Percentiles rank a stretch among this genome's conserved stretches.
Evolutionary conservation across 2,329 filamentous ascomycete genomes (phyloP).

Genomic region (Botryotinia narcissicola): DNA sequence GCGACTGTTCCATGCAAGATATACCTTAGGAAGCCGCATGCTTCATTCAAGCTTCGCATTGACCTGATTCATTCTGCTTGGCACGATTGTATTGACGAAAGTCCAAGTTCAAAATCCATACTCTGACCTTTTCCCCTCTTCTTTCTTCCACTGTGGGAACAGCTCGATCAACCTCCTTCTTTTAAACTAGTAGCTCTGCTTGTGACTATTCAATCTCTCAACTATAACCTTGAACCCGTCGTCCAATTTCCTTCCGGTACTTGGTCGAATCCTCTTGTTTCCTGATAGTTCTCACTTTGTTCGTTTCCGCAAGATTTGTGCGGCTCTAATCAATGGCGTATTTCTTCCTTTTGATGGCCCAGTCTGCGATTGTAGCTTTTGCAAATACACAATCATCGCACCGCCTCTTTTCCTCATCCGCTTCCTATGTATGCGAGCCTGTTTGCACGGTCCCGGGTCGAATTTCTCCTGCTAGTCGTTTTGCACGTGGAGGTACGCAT

Average conservation of each 20-base stretch:
- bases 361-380: neutral
- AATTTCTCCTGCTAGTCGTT: constrained; percentile 23
- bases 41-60: neutral
- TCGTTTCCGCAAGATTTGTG: too few relatives aligned
- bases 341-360: too few relatives aligned
- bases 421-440: constrained; percentile 8
- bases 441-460: neutral
- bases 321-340: too few relatives aligned
- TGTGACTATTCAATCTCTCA: neutral
- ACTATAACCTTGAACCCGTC: too few relatives aligned
- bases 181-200: neutral
- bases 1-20: neutral
- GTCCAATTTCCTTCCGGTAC: neutral
- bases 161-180: neutral
- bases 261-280: neutral
- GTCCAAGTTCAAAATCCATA: neutral
- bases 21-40: neutral
- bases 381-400: neutral
- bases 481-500: constrained; percentile 19
- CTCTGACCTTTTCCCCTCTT: neutral
- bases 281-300: rapidly evolving
- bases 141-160: too few relatives aligned
- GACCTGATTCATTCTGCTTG: neutral
- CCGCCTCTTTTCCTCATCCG: neutral
- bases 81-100: neutral